These are phyloP conservation scores for Juncus effusus DNA, from an alignment of 176 grass and related monocot species.

Conservation along the genomic window DNA sequence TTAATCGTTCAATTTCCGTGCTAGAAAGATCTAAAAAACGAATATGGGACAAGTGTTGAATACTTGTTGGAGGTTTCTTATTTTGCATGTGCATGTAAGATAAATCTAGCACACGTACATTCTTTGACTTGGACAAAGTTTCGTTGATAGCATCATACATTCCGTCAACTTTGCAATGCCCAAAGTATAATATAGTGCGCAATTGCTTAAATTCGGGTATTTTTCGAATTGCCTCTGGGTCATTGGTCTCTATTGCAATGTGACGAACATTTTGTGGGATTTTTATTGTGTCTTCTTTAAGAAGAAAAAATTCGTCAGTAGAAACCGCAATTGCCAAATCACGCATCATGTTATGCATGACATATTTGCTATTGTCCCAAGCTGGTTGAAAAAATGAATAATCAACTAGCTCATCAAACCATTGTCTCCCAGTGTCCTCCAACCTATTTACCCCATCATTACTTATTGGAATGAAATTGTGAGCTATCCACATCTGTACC, in stretches of 20 bases:
- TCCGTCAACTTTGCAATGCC: slow-evolving; percentile 7
- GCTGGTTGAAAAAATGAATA: slow-evolving; percentile 46
- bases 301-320: slow-evolving; percentile 33
- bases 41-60: slow-evolving; percentile 39
- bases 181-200: slow-evolving; percentile 39
- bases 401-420: slow-evolving; percentile 42
- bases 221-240: slow-evolving; percentile 15
- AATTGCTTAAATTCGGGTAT: slow-evolving; percentile 28
- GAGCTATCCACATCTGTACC: slow-evolving; percentile 52
- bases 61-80: slow-evolving; percentile 25
- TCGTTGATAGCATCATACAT: slow-evolving; percentile 24
- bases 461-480: slow-evolving; percentile 37
- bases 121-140: slow-evolving; percentile 31
- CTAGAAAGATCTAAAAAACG: slow-evolving; percentile 44
- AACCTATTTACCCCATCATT: slow-evolving; percentile 4
- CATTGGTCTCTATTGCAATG: slow-evolving; percentile 37
- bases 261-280: slow-evolving; percentile 38
- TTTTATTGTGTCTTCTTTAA: slow-evolving; percentile 11
- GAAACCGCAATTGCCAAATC: slow-evolving; percentile 49
- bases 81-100: slow-evolving; percentile 31
- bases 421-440: slow-evolving; percentile 41
- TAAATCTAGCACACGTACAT: slow-evolving; percentile 44
- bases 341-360: slow-evolving; percentile 50
- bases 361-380: slow-evolving; percentile 21
- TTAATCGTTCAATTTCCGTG: slow-evolving; percentile 33